Evolutionary conservation across 1,139 yeast species (phyloP).

Genomic region (Kodamaea suecica): DNA sequence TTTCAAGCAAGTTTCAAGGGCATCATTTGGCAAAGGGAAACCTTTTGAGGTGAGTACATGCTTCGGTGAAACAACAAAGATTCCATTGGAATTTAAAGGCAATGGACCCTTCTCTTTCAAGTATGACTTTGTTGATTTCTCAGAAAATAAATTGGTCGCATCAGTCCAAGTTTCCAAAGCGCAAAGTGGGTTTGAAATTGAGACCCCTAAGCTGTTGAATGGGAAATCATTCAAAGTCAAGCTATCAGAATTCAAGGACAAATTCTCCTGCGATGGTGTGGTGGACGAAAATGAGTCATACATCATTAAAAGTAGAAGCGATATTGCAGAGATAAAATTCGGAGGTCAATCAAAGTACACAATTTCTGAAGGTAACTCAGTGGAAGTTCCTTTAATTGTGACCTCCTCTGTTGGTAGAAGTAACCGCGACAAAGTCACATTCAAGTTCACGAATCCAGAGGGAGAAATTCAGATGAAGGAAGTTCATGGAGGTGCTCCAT

Average conservation of each 20-base stretch:
- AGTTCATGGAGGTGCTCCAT: conserved; percentile 24
- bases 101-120: conserved; percentile 71
- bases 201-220: conserved; percentile 49
- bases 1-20: conserved; percentile 49
- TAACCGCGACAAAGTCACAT: conserved; percentile 26
- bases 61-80: conserved; percentile 32
- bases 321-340: conserved; percentile 17
- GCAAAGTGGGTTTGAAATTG: conserved; percentile 50
- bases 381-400: conserved; percentile 55
- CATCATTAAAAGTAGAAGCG: conserved; percentile 21
- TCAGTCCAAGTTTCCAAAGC: conserved; percentile 40
- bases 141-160: conserved; percentile 40
- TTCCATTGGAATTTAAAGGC: conserved; percentile 67
- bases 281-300: conserved; percentile 39
- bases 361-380: conserved; percentile 60
- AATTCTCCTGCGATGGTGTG: conserved; percentile 66
- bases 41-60: conserved; percentile 30
- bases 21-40: conserved; percentile 22
- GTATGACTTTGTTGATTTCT: conserved; percentile 49
- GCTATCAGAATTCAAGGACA: conserved; percentile 65
- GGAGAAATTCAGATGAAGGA: not conserved
- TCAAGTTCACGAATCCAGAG: conserved; percentile 20
- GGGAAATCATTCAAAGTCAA: conserved; percentile 73
- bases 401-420: conserved; percentile 30
- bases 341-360: conserved; percentile 14